Conservation (phyloP, 1,284 basidiomycete species). For the Trametes sp. region DNA sequence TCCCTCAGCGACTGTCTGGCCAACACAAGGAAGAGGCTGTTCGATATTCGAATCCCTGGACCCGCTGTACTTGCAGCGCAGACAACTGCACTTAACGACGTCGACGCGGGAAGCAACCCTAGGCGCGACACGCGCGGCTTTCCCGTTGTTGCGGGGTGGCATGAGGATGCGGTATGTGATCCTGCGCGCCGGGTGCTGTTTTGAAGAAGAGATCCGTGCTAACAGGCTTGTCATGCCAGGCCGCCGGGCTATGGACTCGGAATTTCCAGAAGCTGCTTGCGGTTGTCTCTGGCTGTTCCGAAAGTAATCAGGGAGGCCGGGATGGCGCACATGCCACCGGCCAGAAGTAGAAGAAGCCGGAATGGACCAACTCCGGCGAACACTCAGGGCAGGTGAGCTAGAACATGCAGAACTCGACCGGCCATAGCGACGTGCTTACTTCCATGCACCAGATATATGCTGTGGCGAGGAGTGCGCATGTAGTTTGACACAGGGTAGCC, state of each 20-base stretch:
- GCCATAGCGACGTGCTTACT: neutral
- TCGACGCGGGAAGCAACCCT: slow-evolving; percentile 16
- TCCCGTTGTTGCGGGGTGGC: slow-evolving; percentile 44
- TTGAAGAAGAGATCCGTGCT: neutral
- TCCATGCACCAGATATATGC: too few species aligned
- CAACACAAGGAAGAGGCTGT: slow-evolving; percentile 51
- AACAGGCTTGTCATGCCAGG: neutral
- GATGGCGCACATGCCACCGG: neutral
- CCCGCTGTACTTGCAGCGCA: slow-evolving; percentile 55
- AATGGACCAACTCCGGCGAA: too few species aligned
- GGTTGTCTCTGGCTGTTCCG: neutral
- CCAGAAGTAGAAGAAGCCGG: too few species aligned
- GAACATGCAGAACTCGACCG: neutral
- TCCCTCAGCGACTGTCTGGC: slow-evolving; percentile 65
- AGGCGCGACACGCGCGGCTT: slow-evolving; percentile 45
- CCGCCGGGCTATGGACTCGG: neutral
- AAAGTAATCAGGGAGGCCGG: neutral
- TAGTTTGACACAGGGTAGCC: too few species aligned
- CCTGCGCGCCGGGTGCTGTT: neutral
- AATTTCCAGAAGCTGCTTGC: slow-evolving; percentile 5
- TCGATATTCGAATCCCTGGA: slow-evolving; percentile 71
- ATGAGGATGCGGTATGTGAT: slow-evolving; percentile 40
- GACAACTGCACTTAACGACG: slow-evolving; percentile 25
- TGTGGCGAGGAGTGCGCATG: too few species aligned
- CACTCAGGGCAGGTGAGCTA: neutral